Base-by-base conservation (phyloP, 495 filamentous ascomycete species). In the Baudoinia panamericana region DNA sequence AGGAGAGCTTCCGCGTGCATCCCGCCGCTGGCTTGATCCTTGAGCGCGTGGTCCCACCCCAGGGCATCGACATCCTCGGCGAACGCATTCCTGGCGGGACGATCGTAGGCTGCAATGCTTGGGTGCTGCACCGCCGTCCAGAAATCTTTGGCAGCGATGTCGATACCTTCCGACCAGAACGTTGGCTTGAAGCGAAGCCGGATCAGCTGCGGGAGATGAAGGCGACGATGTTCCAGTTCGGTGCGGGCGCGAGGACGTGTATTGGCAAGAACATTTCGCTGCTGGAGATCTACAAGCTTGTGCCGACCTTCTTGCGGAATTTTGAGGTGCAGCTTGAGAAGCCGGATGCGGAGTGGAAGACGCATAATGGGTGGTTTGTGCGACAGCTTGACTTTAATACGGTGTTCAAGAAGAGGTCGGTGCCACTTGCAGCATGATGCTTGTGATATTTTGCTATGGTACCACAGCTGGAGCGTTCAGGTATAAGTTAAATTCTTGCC, bases 231-330 rank as follows among this genome's bases (percentile, higher is more conserved):
- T 65, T 64, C 43, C 56, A 68, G 20, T 84, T 80, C 61, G 76
- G 79, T 9, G 75, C 70, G 0, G 79, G 79, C n/a, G 62, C 63
- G 4, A 58, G 79, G 25, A 69, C 72, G 3, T 84, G 79, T 55
- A 78, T 82, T 40, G 79, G 79, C 3, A 69, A 71, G 62, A 85
- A 86, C 49, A 76, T 86, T 41, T 74, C 72, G 38, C 55, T 80
- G 59, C 46, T 86, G 57, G 82, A 87, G 67, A 77, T 85, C 37
- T 82, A 82, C 47, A 86, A 87, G 64, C 52, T 87, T 40, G 73
- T 85, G 37, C 80, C 82, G 28, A 80, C 69, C 39, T 64, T 86
- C 51, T 64, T 85, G 48, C 65, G 77, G 42, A 61, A 71, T 41
- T 88, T 84, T 58, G 75, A 82, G 39, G 58, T 75, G 19, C 29